A percentile compares a stretch with the other conserved stretches of the same genome.
phyloP scores from a whole-genome alignment of 2,329 filamentous ascomycete genomes.

The Mollisia scopiformis region DNA sequence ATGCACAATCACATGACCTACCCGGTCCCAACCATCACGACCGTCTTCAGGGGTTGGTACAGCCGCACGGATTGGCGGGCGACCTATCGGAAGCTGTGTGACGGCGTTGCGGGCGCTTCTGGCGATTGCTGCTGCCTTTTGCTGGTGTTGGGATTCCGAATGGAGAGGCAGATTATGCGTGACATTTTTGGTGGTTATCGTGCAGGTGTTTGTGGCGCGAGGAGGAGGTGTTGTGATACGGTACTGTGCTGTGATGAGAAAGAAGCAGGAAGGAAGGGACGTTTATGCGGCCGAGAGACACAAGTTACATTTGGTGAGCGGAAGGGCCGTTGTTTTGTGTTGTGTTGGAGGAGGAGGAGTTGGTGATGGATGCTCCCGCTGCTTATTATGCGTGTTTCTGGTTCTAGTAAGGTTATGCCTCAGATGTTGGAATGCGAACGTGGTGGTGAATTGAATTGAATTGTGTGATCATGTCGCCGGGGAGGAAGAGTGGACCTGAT shows the following conservation, averaged over 20 bases:
- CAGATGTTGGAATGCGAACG: background rate
- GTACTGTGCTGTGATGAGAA: background rate
- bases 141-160: background rate
- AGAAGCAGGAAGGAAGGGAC: too few species aligned
- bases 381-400: background rate
- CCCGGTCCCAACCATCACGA: conserved; percentile 5
- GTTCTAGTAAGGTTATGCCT: too few species aligned
- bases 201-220: background rate
- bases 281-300: background rate
- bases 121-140: background rate
- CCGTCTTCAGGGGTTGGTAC: background rate
- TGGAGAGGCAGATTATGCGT: conserved; percentile 2
- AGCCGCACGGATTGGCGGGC: too few species aligned
- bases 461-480: background rate
- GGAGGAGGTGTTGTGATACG: background rate
- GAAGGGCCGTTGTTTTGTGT: background rate
- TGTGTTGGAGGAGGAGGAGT: too few species aligned
- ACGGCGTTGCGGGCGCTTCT: conserved; percentile 2
- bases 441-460: background rate
- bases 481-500: background rate
- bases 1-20: conserved; percentile 6
- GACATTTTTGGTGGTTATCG: background rate
- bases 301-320: background rate
- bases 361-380: background rate
- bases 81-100: conserved; percentile 2